phyloP scores from a whole-genome alignment of 192 early-diverging fungal genomes.

The Pilaira anomala region DNA sequence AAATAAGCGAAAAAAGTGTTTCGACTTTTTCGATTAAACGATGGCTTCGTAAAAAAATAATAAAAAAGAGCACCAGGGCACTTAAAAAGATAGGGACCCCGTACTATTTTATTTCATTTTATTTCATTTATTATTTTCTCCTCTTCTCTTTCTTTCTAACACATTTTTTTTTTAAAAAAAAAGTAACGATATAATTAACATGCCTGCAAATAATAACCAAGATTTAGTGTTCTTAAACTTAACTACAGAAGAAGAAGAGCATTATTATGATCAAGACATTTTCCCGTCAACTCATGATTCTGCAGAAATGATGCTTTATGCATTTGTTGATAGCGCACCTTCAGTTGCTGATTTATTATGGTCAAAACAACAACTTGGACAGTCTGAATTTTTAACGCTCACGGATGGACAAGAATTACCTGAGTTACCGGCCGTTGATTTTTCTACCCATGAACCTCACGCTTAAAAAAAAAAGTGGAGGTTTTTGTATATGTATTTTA shows the following conservation, averaged over 20 bases:
- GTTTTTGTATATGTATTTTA: too few species aligned
- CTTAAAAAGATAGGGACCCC: too few species aligned
- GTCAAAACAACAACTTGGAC: slow-evolving; percentile 10
- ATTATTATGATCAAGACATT: background rate
- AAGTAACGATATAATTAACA: background rate
- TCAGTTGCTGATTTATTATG: slow-evolving; percentile 17
- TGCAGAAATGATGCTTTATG: slow-evolving; percentile 12
- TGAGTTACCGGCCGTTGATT: background rate
- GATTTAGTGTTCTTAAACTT: slow-evolving; percentile 7
- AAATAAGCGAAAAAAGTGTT: slow-evolving; percentile 11
- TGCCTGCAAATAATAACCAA: background rate
- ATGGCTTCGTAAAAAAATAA: background rate
- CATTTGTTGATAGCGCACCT: slow-evolving; percentile 12
- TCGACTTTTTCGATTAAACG: background rate
- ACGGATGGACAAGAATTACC: slow-evolving; percentile 7
- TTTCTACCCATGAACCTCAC: slow-evolving; percentile 20
- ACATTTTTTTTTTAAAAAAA: background rate
- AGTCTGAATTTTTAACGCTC: slow-evolving; percentile 18
- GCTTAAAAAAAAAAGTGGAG: background rate
- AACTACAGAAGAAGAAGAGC: background rate
- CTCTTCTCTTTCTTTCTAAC: background rate
- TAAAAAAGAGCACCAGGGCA: background rate
- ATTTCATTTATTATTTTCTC: background rate
- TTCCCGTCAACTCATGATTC: slow-evolving; percentile 10
- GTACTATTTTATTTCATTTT: background rate